These are phyloP conservation scores for Mycena filopes DNA, from an alignment of 768 basidiomycete genomes.

Conservation along the genomic window DNA sequence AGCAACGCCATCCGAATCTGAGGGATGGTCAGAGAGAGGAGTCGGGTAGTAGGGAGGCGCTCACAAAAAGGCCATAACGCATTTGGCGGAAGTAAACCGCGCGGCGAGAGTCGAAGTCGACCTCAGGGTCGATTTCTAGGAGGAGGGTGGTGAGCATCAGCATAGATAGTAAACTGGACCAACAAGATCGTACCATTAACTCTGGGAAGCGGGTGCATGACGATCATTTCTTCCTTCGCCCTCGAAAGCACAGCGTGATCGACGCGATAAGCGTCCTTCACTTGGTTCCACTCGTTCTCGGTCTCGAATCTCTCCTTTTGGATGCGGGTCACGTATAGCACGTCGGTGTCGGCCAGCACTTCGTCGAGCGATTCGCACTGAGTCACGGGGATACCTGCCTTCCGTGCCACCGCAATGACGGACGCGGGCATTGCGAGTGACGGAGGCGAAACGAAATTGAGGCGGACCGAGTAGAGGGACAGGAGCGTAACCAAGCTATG, in stretches of 20 bases:
- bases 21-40: constrained; percentile 1
- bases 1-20: constrained; percentile 87
- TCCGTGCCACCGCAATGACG: constrained; percentile 85
- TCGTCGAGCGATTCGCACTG: constrained; percentile 92
- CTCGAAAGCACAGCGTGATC: constrained; percentile 93
- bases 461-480: constrained; percentile 89
- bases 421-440: constrained; percentile 89
- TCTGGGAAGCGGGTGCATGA: constrained; percentile 98
- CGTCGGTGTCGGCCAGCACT: constrained; percentile 92
- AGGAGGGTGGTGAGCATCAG: constrained; percentile 27
- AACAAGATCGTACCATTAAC: constrained; percentile 75
- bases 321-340: constrained; percentile 95
- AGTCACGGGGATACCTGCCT: constrained; percentile 81
- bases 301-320: constrained; percentile 93
- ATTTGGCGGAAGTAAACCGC: constrained; percentile 99
- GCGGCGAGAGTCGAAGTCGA: constrained; percentile 94
- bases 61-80: constrained; percentile 96
- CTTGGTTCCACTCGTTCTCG: constrained; percentile 86
- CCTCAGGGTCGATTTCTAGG: constrained; percentile 98
- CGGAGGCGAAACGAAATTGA: constrained; percentile 95
- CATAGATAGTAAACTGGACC: not conserved
- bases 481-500: constrained; percentile 95
- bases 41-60: constrained; percentile 46
- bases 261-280: constrained; percentile 92
- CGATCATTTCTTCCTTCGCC: constrained; percentile 97